Base-by-base conservation (phyloP, 352 stramenopile species). In the Elongisporangium prolatum region DNA sequence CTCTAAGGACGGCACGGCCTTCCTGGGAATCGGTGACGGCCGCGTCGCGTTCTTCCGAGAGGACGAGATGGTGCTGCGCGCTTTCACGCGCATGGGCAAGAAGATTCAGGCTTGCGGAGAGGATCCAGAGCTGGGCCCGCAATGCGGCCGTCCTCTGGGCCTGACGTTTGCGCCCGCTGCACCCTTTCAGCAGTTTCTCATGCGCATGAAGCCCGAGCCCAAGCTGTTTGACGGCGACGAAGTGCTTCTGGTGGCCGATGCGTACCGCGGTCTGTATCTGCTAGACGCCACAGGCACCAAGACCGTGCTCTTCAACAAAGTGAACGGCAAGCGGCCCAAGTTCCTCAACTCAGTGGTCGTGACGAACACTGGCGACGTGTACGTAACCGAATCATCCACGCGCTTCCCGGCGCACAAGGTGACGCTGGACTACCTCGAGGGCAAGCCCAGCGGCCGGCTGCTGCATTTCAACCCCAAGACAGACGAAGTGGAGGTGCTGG, bases 181-280 rank as follows among this genome's bases (percentile, higher is more conserved):
- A 37, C 71, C 67, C 3, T 80, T 83, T 60, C 47, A 48, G 14
- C 72, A 71, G 49, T 84, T 74, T 48, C 44, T 86, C 0, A 65
- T 70, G 52, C 69, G 72, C 51, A 82, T 89, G 52, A 40, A 40
- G 28, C 67, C 70, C 24, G 59, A 67, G 24, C 60, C 71, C 1
- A 64, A 72, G 56, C 38, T 79, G 28, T 86, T 89, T 44, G 21
- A 65, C 6, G 64, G 56, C 2, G 70, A 84, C 40, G 68, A 82
- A 21, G 74, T 89, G 68, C 61, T 89, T 55, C 65, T 89, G 0
- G 72, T 87, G 10, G 79, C 76, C 9, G 79, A 89, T 28, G 74
- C 79, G 0, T 86, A 85, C 68, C 80, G 80, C 24, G 79, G 79
- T 11, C 59, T 89, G 52, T 51, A 79, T 21, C 61, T 89, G 14